These are phyloP conservation scores for Tolypocladium paradoxum DNA, from an alignment of 2,329 filamentous ascomycete species.

Conservation along the genomic window DNA sequence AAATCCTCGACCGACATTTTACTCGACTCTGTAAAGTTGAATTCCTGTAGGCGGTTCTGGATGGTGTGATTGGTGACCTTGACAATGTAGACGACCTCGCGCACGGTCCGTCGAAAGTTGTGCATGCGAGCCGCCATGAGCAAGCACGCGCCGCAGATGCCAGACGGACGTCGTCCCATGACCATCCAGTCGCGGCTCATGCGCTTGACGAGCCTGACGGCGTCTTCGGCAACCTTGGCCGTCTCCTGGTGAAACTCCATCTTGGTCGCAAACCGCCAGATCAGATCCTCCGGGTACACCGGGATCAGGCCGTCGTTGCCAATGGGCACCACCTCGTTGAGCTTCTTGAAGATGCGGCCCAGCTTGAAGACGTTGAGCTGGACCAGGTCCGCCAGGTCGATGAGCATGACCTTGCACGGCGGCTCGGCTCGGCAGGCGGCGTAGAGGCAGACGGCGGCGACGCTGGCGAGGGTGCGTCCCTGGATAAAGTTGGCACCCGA, in stretches of 20 bases:
- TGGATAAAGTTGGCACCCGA: slow-evolving; percentile 69
- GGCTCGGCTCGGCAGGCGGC: slow-evolving; percentile 71
- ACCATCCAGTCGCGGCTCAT: slow-evolving; percentile 99
- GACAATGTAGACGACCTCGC: slow-evolving; percentile 95
- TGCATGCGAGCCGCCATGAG: slow-evolving; percentile 96
- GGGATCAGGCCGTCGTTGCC: slow-evolving; percentile 55
- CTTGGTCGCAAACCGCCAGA: slow-evolving; percentile 81
- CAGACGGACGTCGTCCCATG: slow-evolving; percentile 83
- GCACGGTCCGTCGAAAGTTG: slow-evolving; percentile 86
- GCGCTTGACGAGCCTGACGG: slow-evolving; percentile 74
- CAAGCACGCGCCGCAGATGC: slow-evolving; percentile 86
- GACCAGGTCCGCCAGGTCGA: slow-evolving; percentile 80
- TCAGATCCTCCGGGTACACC: slow-evolving; percentile 79
- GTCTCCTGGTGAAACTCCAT: slow-evolving; percentile 81
- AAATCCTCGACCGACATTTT: slow-evolving; percentile 83
- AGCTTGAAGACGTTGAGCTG: slow-evolving; percentile 86
- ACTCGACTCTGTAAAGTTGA: slow-evolving; percentile 76
- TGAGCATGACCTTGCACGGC: slow-evolving; percentile 81
- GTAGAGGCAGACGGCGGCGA: slow-evolving; percentile 86
- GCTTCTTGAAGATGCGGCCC: slow-evolving; percentile 78
- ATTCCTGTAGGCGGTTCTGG: slow-evolving; percentile 82
- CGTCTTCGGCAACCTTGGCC: slow-evolving; percentile 77
- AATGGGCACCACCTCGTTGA: slow-evolving; percentile 61
- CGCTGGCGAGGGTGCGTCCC: slow-evolving; percentile 73
- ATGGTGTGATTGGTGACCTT: slow-evolving; percentile 94